Percentiles rank a stretch among this genome's conserved stretches.
Conservation (phyloP, 345 rosid species). For the Eucalyptus lansdowneana region DNA sequence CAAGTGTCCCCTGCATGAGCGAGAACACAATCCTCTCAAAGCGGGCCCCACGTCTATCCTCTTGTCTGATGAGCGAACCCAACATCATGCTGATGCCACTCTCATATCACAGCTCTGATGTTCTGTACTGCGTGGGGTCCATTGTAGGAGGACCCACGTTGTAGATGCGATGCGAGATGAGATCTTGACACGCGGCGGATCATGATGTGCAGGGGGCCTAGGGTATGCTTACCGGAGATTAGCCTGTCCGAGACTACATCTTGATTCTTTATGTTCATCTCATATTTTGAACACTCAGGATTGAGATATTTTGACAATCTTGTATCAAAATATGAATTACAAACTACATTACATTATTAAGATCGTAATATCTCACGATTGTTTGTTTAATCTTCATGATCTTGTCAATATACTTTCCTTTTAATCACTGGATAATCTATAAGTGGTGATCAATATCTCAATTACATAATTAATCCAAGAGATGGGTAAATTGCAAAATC, state of each 20-base stretch:
- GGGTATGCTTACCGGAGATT: neutral
- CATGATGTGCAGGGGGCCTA: neutral
- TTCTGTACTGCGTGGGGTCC: neutral
- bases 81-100: constrained; percentile 15
- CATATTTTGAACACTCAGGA: neutral
- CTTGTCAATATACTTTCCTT: fast-evolving
- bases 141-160: neutral
- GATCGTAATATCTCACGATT: fast-evolving
- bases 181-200: constrained; percentile 1
- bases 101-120: neutral
- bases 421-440: neutral
- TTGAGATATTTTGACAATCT: neutral
- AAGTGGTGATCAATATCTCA: fast-evolving
- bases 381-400: neutral
- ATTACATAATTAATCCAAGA: neutral
- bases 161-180: neutral
- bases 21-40: neutral
- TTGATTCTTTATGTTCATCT: neutral
- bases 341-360: neutral
- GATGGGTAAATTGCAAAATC: neutral
- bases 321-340: neutral
- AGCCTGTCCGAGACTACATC: neutral
- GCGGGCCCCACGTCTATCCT: neutral
- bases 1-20: neutral
- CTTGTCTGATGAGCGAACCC: neutral